Evolutionary conservation across 116 monocot species (phyloP), one percentile per base, ranked within the genome.

Genomic region (Phalaenopsis hybrid): DNA sequence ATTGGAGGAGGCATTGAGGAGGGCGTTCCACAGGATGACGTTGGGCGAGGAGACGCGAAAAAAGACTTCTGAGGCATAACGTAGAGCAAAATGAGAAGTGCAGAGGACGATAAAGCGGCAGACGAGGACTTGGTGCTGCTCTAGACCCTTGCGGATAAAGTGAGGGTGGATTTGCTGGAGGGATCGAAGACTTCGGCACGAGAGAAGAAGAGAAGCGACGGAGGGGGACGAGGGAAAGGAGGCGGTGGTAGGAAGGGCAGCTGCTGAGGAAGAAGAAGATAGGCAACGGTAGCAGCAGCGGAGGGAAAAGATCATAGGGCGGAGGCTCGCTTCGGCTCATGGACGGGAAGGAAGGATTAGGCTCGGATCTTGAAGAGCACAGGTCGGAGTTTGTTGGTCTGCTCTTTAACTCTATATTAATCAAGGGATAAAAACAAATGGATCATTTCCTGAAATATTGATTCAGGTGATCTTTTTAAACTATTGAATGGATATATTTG

Each of bases 81-180:
- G 6, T 18, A 80, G 21, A 21, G 82, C 55, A 57, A 82, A 63
- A 82, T 83, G 61, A 77, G 85, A 55, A 77, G 21, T 23, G 77
- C 81, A 90, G 81, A 82, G 81, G 75, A 79, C 81, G 83, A 88
- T 83, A 83, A 89, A 85, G 44, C 79, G 82, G 84, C 83, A 79
- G 75, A 82, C 59, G 80, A 87, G 57, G 85, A 79, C 44, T 13
- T 79, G 86, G 82, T 87, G 80, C 70, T 86, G 88, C 72, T 88
- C 87, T 51, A 85, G 88, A 43, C 83, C 81, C 33, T 81, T 80
- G 61, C 49, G 75, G 10, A 88, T 79, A 77, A 91, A 82, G 5
- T 79, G 91, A 18, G 82, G 72, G 80, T 90, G 90, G 69, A 87
- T 79, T 75, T 88, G 88, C 48, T 74, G 74, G 74, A 88, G 90